phyloP scores from a whole-genome alignment of 1,284 basidiomycete species.

The Ganoderma lingzhi region DNA sequence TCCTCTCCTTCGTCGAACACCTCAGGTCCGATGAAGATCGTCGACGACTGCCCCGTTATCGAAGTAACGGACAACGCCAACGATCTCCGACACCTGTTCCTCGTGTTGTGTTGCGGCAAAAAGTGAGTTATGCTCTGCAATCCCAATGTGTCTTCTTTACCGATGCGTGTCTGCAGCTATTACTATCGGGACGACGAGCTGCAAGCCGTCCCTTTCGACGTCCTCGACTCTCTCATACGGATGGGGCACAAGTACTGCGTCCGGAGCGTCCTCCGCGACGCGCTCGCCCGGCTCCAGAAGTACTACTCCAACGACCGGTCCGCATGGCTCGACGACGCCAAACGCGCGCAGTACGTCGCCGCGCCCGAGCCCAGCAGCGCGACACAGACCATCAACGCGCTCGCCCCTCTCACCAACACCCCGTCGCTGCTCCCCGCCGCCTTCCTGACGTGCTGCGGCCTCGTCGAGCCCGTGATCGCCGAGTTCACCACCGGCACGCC shows the following conservation, averaged over 20 bases:
- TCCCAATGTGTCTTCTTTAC: no score
- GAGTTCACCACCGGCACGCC: background rate
- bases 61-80: background rate
- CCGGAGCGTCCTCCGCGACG: conserved; percentile 15
- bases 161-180: conserved; percentile 3
- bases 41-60: background rate
- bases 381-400: background rate
- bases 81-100: background rate
- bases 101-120: background rate
- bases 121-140: background rate
- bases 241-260: conserved; percentile 28
- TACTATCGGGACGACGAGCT: conserved; percentile 5
- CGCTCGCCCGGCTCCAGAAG: conserved; percentile 19
- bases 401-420: conserved; percentile 5
- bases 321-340: conserved; percentile 2
- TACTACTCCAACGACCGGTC: conserved; percentile 12
- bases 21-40: background rate
- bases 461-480: background rate
- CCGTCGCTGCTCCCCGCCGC: background rate
- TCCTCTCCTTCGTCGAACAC: background rate
- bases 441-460: background rate
- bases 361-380: background rate
- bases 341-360: background rate
- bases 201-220: conserved; percentile 1
- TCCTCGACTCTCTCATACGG: conserved; percentile 15